Evolutionary conservation across 148 eudicot species (phyloP).

Genomic region (Nyssa sinensis): DNA sequence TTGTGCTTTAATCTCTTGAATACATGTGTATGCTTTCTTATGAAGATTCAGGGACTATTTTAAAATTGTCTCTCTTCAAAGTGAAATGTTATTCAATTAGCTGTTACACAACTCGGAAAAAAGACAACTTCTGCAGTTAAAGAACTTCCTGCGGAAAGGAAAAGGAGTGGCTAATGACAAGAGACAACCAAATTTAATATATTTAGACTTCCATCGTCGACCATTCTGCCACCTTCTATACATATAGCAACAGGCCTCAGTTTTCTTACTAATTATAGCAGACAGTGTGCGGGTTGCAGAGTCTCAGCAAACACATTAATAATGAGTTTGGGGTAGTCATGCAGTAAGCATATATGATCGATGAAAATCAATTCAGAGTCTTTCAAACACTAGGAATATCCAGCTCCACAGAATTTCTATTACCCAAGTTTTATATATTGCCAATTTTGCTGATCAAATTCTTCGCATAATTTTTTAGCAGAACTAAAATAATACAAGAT

Average conservation of each 20-base stretch:
- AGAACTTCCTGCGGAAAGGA: neutral
- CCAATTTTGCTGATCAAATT: too few relatives aligned
- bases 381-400: slow-evolving; percentile 3
- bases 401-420: neutral
- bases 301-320: too few relatives aligned
- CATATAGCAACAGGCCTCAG: neutral
- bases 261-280: too few relatives aligned
- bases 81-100: neutral
- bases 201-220: too few relatives aligned
- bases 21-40: too few relatives aligned
- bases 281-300: too few relatives aligned
- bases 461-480: too few relatives aligned
- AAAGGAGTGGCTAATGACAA: neutral
- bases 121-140: too few relatives aligned
- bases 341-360: too few relatives aligned
- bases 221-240: neutral
- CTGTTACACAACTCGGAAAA: neutral
- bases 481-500: too few relatives aligned
- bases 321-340: too few relatives aligned
- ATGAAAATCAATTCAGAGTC: neutral
- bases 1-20: neutral
- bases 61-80: neutral
- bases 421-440: too few relatives aligned
- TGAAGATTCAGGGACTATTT: neutral
- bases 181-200: neutral